Evolutionary conservation across 2,329 filamentous ascomycete species (phyloP).

Genomic region (Fusarium temperatum): DNA sequence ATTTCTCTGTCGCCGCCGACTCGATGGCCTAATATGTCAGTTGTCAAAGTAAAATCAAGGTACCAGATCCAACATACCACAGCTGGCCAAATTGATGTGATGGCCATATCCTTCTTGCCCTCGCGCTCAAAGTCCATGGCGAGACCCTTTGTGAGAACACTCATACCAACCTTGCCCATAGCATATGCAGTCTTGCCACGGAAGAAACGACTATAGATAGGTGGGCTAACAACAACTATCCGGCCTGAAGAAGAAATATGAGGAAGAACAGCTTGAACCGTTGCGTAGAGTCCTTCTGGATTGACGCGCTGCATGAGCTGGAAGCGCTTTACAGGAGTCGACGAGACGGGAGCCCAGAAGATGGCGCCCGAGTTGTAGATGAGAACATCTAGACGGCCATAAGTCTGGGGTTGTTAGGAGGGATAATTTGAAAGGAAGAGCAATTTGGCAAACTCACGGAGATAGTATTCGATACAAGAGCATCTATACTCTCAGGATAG

Average conservation of each 20-base stretch:
- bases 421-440: background rate
- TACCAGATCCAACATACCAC: slow-evolving; percentile 57
- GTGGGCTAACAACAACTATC: slow-evolving; percentile 82
- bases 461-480: slow-evolving; percentile 68
- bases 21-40: slow-evolving; percentile 65
- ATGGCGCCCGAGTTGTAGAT: slow-evolving; percentile 88
- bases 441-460: slow-evolving; percentile 16
- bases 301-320: slow-evolving; percentile 81
- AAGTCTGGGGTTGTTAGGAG: slow-evolving; percentile 49
- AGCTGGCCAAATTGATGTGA: slow-evolving; percentile 86
- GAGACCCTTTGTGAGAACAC: slow-evolving; percentile 80
- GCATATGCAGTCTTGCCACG: slow-evolving; percentile 87
- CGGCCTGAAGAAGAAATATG: slow-evolving; percentile 68
- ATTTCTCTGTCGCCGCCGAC: slow-evolving; percentile 74
- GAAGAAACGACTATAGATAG: slow-evolving; percentile 87
- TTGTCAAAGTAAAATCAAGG: background rate
- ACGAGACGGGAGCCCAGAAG: slow-evolving; percentile 80
- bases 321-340: slow-evolving; percentile 80
- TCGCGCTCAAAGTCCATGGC: slow-evolving; percentile 83
- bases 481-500: slow-evolving; percentile 66
- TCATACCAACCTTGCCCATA: slow-evolving; percentile 82
- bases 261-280: slow-evolving; percentile 74
- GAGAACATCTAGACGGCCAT: slow-evolving; percentile 75
- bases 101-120: slow-evolving; percentile 72
- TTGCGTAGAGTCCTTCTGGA: slow-evolving; percentile 77